Evolutionary conservation across 805 yeast genomes (phyloP).

Genomic region (Candida gorgasii): DNA sequence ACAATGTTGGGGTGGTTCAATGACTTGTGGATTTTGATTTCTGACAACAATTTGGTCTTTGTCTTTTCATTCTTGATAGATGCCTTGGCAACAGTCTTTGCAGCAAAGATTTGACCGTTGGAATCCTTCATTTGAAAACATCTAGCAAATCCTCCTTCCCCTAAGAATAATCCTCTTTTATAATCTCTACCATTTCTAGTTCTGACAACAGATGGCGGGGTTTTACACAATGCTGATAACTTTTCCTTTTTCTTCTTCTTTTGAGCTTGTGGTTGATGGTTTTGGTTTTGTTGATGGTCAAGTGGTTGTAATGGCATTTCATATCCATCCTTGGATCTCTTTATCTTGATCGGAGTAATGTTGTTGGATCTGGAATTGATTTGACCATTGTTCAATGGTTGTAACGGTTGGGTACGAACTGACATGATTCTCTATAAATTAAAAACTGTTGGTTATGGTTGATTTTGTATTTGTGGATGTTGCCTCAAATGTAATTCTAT

Average conservation of each 20-base stretch:
- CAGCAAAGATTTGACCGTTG: constrained; percentile 85
- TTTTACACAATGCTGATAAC: constrained; percentile 85
- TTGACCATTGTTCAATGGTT: constrained; percentile 55
- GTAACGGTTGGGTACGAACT: constrained; percentile 50
- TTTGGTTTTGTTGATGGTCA: constrained; percentile 14
- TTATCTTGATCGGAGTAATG: constrained; percentile 32
- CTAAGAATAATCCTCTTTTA: constrained; percentile 85
- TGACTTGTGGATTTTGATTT: constrained; percentile 90
- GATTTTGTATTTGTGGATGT: constrained; percentile 7
- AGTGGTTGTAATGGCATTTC: constrained; percentile 12
- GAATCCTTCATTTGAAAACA: constrained; percentile 96
- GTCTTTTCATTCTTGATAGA: constrained; percentile 91
- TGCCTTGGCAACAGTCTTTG: constrained; percentile 96
- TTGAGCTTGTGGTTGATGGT: constrained; percentile 25
- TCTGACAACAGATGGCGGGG: constrained; percentile 93
- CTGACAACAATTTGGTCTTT: constrained; percentile 80
- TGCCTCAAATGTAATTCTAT: constrained; percentile 4
- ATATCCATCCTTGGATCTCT: constrained; percentile 12
- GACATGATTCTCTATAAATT: constrained; percentile 19
- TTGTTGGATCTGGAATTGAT: constrained; percentile 44
- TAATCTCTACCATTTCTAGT: constrained; percentile 86
- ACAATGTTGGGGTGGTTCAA: constrained; percentile 89
- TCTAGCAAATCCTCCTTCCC: constrained; percentile 99
- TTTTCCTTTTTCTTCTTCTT: constrained; percentile 81
- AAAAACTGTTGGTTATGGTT: background rate